phyloP scores from a whole-genome alignment of 768 basidiomycete species.

The Collybiopsis luxurians region DNA sequence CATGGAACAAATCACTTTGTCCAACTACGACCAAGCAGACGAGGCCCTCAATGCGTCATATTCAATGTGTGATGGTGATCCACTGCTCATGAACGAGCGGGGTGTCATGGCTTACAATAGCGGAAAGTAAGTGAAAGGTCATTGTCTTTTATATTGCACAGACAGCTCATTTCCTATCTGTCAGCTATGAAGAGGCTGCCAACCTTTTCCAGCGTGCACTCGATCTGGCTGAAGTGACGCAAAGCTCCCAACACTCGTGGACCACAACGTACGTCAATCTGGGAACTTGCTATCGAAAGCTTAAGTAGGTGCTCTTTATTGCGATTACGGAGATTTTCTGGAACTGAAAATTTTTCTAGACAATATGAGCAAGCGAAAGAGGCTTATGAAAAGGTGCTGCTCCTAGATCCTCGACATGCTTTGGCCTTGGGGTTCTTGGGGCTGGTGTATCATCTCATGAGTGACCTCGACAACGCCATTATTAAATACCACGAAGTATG shows the following conservation, averaged over 20 bases:
- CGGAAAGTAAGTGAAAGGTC: constrained; percentile 56
- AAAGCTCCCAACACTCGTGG: constrained; percentile 85
- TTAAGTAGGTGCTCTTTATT: constrained; percentile 49
- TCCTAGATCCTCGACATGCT: constrained; percentile 82
- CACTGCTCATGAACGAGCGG: constrained; percentile 86
- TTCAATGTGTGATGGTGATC: constrained; percentile 82
- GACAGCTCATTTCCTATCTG: background rate
- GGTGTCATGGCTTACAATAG: constrained; percentile 92
- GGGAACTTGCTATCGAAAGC: constrained; percentile 83
- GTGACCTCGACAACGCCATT: constrained; percentile 77
- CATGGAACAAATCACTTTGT: constrained; percentile 95
- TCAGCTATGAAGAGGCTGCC: constrained; percentile 72
- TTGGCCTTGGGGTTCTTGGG: constrained; percentile 85
- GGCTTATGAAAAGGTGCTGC: constrained; percentile 77
- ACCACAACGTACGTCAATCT: constrained; percentile 89
- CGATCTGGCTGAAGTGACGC: constrained; percentile 79
- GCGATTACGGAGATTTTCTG: background rate
- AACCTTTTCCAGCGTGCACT: constrained; percentile 73
- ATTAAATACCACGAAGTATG: constrained; percentile 89
- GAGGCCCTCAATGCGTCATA: constrained; percentile 86
- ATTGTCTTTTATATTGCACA: background rate
- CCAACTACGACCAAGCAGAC: constrained; percentile 76
- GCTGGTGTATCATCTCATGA: constrained; percentile 79
- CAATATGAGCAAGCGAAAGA: constrained; percentile 62
- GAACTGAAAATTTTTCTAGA: constrained; percentile 20